Evolutionary conservation across 495 filamentous ascomycete genomes (phyloP).

Genomic region (Cudoniella acicularis): DNA sequence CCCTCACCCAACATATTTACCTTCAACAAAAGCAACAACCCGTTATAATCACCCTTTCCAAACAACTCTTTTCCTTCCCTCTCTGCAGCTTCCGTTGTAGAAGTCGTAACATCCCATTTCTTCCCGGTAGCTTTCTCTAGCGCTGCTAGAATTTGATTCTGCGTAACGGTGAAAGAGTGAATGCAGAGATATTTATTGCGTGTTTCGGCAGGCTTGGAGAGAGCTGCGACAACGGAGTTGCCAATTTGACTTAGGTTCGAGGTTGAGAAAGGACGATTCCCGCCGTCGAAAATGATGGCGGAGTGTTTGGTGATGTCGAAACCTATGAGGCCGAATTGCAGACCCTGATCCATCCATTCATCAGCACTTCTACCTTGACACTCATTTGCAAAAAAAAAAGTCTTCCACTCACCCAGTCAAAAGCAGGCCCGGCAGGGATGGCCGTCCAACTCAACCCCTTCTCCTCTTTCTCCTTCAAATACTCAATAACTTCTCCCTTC

Average conservation of each 20-base stretch:
- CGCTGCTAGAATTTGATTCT: conserved; percentile 48
- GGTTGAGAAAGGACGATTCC: conserved; percentile 43
- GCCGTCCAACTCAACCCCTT: conserved; percentile 40
- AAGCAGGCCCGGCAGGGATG: conserved; percentile 38
- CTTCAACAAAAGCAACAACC: conserved; percentile 52
- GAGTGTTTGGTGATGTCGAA: conserved; percentile 42
- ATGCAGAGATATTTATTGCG: conserved; percentile 49
- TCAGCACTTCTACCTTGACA: too few species aligned
- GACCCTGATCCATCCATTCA: too few species aligned
- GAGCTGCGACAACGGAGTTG: conserved; percentile 41
- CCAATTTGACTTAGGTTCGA: conserved; percentile 47
- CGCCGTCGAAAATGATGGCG: conserved; percentile 49
- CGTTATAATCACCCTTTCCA: conserved; percentile 37
- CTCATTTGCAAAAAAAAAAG: too few species aligned
- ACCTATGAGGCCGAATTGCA: conserved; percentile 28
- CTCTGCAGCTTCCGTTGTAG: conserved; percentile 29
- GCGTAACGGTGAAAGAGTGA: conserved; percentile 45
- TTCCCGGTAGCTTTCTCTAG: conserved; percentile 45
- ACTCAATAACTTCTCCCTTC: conserved; percentile 39
- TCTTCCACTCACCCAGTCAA: conserved; percentile 41
- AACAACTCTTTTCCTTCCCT: conserved; percentile 35
- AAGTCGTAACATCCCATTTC: conserved; percentile 31
- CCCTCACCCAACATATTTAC: conserved; percentile 44
- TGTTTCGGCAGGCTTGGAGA: conserved; percentile 50
- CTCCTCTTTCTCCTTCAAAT: conserved; percentile 36